A percentile compares a stretch with the other conserved stretches of the same genome.
These are phyloP conservation scores for Leccinum uliginosum DNA, from an alignment of 768 basidiomycete genomes.

Conservation along the genomic window DNA sequence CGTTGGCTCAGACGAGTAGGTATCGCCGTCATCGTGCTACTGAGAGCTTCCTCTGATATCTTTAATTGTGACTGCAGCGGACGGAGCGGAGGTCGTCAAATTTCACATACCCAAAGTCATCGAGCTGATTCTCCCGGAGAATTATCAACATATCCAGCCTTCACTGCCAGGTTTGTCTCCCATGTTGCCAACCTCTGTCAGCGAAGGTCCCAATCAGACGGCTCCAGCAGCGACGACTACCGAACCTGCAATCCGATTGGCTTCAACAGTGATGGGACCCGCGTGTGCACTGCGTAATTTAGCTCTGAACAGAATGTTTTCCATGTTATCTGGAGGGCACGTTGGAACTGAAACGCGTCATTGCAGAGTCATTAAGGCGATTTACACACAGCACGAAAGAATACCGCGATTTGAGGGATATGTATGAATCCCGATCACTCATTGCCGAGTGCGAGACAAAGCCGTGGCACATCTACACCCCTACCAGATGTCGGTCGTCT, in stretches of 20 bases:
- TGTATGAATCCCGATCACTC: background rate
- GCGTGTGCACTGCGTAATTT: conserved; percentile 21
- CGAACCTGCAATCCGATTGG: background rate
- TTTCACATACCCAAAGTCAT: background rate
- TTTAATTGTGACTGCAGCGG: background rate
- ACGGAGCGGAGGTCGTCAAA: background rate
- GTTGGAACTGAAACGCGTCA: background rate
- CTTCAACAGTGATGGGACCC: conserved; percentile 23
- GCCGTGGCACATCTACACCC: background rate
- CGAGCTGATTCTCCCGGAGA: background rate
- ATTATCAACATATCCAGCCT: background rate
- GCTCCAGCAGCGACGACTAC: too few relatives aligned
- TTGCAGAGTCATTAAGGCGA: background rate
- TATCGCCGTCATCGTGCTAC: background rate
- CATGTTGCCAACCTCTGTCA: background rate
- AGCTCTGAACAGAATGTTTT: conserved; percentile 14
- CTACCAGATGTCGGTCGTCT: background rate
- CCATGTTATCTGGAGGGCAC: background rate
- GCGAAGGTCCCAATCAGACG: background rate
- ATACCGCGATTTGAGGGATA: background rate
- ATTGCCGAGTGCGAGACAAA: background rate
- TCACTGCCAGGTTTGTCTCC: background rate
- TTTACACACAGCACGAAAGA: background rate
- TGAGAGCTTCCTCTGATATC: background rate
- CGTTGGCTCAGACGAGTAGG: conserved; percentile 20